Evolutionary conservation across 2,329 filamentous ascomycete genomes (phyloP).

Genomic region (Pyrenophora teres): DNA sequence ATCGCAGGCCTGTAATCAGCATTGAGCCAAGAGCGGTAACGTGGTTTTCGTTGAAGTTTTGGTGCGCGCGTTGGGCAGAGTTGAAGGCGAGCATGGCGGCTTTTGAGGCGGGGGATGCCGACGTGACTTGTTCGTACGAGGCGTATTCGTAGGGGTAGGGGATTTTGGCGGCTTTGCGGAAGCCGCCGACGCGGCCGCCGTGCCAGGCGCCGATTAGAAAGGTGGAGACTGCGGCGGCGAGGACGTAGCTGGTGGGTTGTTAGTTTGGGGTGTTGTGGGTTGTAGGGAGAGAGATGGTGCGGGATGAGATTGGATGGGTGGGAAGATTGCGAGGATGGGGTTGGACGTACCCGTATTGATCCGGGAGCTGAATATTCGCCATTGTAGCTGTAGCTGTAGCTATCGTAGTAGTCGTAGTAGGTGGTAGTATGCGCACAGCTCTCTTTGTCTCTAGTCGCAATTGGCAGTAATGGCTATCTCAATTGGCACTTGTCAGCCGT

Average conservation of each 20-base stretch:
- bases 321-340: neutral
- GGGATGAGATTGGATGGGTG: neutral
- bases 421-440: too few species aligned
- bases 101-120: slow-evolving; percentile 45
- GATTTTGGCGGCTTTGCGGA: slow-evolving; percentile 59
- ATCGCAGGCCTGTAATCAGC: slow-evolving; percentile 60
- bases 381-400: slow-evolving; percentile 17
- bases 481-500: too few species aligned
- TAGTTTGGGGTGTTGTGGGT: slow-evolving; percentile 6
- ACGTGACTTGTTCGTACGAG: slow-evolving; percentile 57
- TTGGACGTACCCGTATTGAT: slow-evolving; percentile 39
- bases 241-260: slow-evolving; percentile 56
- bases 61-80: slow-evolving; percentile 52
- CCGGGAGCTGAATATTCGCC: slow-evolving; percentile 32
- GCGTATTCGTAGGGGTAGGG: slow-evolving; percentile 65
- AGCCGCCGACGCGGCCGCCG: slow-evolving; percentile 50
- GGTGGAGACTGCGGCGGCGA: slow-evolving; percentile 59
- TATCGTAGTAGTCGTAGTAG: neutral
- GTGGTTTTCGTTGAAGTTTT: slow-evolving; percentile 65
- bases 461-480: too few species aligned
- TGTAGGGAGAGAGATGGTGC: neutral
- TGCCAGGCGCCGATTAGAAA: slow-evolving; percentile 61
- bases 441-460: too few species aligned
- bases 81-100: slow-evolving; percentile 55
- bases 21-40: slow-evolving; percentile 56